Evolutionary conservation across 2,329 filamentous ascomycete genomes (phyloP), one percentile per base, ranked within the genome.

Genomic region (Ophiostoma piceae): DNA sequence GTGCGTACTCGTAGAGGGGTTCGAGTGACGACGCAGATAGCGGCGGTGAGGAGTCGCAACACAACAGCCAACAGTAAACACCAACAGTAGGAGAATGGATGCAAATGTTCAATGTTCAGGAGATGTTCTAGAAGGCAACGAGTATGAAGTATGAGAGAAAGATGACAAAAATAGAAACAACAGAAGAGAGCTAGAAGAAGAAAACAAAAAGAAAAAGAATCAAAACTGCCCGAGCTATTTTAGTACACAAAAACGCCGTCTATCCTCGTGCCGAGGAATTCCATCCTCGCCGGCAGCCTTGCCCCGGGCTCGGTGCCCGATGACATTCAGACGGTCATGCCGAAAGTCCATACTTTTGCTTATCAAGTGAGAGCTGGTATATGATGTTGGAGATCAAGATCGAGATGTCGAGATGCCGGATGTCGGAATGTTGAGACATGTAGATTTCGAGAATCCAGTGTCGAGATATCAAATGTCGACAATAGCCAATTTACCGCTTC

Each of bases 181-280:
- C 29, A 66, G 2, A 65, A 41, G 26, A 37, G 54, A 37, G 32
- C 64, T 3, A 14, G 22, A 65, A 69, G 37, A 43, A 3, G 26
- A 54, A 69, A 26, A 64, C 2, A 67, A 29, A 68, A 32, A 65
- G 35, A 66, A 41, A 39, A 47, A 16, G 16, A 47, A 47, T n/a
- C 43, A 47, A 47, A 22, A 66, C 39, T 54, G 67, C 66, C 64
- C 67, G 67, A 32, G 32, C 32, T 66, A 67, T 71, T 67, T 67
- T 67, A 62, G 69, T 32, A 71, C 62, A 65, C 68, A 67, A 68
- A 67, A 71, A 71, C 71, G 69, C 71, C 71, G 67, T 68, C 54
- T 43, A 69, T 41, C 57, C 67, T 67, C 69, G 8, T 19, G 29
- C 62, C 35, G n/a, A 66, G 39, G 19, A 47, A 35, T 62, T 29